Conservation (phyloP, 2,329 filamentous ascomycete species). For the Exutisphaerella laricina region DNA sequence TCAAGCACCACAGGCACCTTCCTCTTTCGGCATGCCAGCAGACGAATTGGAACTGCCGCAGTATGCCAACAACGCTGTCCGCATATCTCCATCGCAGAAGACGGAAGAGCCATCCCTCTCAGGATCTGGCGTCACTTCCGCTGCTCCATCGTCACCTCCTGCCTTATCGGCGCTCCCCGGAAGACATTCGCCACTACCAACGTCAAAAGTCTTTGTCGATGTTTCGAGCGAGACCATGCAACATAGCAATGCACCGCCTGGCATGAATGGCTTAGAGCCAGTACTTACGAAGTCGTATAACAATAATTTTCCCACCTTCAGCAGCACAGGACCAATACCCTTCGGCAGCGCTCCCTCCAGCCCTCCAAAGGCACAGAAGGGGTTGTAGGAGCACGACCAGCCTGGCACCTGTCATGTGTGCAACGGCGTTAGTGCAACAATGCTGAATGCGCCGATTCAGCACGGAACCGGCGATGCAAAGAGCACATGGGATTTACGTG, state of each 20-base stretch:
- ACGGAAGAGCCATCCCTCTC: not conserved
- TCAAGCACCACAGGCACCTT: not conserved
- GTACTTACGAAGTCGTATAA: no score
- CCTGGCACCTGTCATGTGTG: no score
- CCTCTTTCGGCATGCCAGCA: conserved; percentile 4
- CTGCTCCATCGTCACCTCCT: not conserved
- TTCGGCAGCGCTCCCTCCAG: conserved; percentile 22
- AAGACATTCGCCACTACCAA: not conserved
- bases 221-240: no score
- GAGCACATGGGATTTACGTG: conserved; percentile 43
- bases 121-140: not conserved
- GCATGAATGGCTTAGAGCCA: no score
- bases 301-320: conserved; percentile 25
- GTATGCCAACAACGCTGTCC: conserved; percentile 1
- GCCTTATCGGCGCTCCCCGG: no score
- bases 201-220: not conserved
- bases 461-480: conserved; percentile 14
- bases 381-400: no score
- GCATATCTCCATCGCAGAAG: conserved; percentile 1
- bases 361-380: conserved; percentile 2
- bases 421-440: no score
- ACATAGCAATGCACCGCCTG: not conserved
- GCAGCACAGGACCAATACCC: conserved; percentile 31
- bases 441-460: not conserved
- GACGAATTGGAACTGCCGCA: conserved; percentile 9